These are phyloP conservation scores for Sisymbrium irio DNA, from an alignment of 345 rosid genomes.

Conservation along the genomic window DNA sequence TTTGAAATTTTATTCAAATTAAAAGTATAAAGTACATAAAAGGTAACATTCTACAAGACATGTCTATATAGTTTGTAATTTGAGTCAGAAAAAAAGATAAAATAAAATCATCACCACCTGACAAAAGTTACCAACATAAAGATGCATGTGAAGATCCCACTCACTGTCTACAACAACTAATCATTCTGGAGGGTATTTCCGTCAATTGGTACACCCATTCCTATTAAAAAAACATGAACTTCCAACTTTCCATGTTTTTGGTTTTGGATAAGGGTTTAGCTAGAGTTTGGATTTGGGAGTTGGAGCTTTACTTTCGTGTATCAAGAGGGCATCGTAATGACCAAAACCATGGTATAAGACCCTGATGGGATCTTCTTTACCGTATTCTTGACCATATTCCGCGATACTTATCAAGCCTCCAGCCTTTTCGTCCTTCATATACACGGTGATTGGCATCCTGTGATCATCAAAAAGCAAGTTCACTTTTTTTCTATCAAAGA, in stretches of 20 bases:
- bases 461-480: background rate
- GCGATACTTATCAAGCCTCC: constrained; percentile 82
- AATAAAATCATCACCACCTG: constrained; percentile 23
- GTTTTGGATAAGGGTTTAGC: background rate
- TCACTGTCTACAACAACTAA: background rate
- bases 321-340: constrained; percentile 79
- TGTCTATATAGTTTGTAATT: background rate
- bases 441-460: constrained; percentile 93
- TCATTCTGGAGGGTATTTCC: background rate
- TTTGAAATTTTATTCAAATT: constrained; percentile 20
- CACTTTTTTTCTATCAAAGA: background rate
- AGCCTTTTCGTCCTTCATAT: constrained; percentile 65
- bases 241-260: background rate
- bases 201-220: background rate
- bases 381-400: constrained; percentile 89
- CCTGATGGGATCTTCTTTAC: constrained; percentile 70
- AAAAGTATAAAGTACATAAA: constrained; percentile 3
- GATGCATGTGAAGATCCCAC: constrained; percentile 31
- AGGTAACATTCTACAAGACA: background rate
- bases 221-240: background rate
- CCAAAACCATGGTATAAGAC: constrained; percentile 88
- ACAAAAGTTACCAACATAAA: constrained; percentile 17
- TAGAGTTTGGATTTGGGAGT: constrained; percentile 31
- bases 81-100: constrained; percentile 8
- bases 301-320: constrained; percentile 19